Conservation (phyloP, 2,329 filamentous ascomycete species). For the Nemania serpens region DNA sequence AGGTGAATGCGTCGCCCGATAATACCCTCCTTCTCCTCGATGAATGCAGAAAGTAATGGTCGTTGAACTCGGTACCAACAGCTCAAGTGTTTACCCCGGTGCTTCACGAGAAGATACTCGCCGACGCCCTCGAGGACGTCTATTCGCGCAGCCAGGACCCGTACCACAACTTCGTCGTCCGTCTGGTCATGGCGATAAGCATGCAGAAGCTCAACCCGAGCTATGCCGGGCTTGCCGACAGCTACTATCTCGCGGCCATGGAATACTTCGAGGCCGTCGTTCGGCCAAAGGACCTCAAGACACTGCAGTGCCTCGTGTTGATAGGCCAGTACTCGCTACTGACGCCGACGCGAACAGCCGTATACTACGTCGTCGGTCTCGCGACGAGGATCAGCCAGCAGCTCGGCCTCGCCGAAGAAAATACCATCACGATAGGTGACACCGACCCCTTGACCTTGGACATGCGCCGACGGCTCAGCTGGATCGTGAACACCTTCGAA, state of each 20-base stretch:
- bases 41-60: constrained; percentile 2
- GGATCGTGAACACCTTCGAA: constrained; percentile 89
- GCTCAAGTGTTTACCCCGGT: constrained; percentile 88
- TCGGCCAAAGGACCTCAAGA: constrained; percentile 85
- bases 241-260: constrained; percentile 91
- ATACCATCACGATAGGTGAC: constrained; percentile 73
- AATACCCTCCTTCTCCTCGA: constrained; percentile 4
- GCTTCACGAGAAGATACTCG: constrained; percentile 81
- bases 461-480: constrained; percentile 85
- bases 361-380: constrained; percentile 91
- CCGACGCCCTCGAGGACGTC: constrained; percentile 77
- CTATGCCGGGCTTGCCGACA: constrained; percentile 92
- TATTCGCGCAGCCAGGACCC: constrained; percentile 76
- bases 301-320: constrained; percentile 85
- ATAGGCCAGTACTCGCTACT: constrained; percentile 91
- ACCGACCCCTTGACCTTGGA: constrained; percentile 79
- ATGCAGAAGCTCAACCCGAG: constrained; percentile 88
- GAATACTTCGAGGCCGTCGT: constrained; percentile 82
- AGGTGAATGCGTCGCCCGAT: constrained; percentile 23
- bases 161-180: constrained; percentile 84
- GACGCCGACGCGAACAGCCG: constrained; percentile 87
- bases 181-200: constrained; percentile 93
- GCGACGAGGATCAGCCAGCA: constrained; percentile 89
- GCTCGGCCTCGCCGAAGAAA: constrained; percentile 84
- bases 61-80: constrained; percentile 45